phyloP scores from a whole-genome alignment of 495 filamentous ascomycete species.

The Podospora bellae-mahoneyi region DNA sequence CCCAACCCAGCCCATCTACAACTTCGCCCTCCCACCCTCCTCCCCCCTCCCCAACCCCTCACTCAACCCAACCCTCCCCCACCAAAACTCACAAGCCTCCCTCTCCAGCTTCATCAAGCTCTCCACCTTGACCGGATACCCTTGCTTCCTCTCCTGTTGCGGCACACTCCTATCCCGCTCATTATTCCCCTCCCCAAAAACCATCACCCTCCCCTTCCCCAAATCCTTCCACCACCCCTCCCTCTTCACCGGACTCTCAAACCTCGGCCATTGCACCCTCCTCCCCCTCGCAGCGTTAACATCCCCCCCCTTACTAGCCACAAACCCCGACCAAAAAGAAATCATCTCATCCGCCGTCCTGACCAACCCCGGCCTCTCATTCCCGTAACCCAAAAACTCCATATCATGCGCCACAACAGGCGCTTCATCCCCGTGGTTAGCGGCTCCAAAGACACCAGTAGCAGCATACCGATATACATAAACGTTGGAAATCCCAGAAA shows the following conservation, averaged over 20 bases:
- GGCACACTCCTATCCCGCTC: constrained; percentile 39
- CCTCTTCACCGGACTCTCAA: constrained; percentile 26
- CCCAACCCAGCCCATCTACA: neutral
- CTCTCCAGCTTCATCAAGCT: constrained; percentile 43
- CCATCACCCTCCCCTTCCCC: constrained; percentile 32
- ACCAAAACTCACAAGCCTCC: constrained; percentile 59
- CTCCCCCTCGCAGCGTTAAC: constrained; percentile 39
- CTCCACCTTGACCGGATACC: constrained; percentile 43
- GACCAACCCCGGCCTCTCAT: constrained; percentile 41
- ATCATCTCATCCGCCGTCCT: constrained; percentile 53
- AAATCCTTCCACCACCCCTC: constrained; percentile 22
- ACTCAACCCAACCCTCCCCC: constrained; percentile 39
- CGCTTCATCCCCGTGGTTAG: constrained; percentile 60
- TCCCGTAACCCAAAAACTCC: constrained; percentile 29
- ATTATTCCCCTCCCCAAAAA: constrained; percentile 63
- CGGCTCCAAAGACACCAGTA: constrained; percentile 44
- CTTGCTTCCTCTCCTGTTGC: constrained; percentile 39
- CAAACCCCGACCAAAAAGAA: constrained; percentile 57
- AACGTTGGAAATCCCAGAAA: constrained; percentile 44
- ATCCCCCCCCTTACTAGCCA: constrained; percentile 42
- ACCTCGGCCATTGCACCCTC: constrained; percentile 29
- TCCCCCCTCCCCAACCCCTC: constrained; percentile 38
- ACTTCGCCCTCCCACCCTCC: constrained; percentile 1
- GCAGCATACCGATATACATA: constrained; percentile 61
- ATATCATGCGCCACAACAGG: constrained; percentile 54